Conservation (phyloP, 2,329 filamentous ascomycete genomes). For the Dothideomycetes sp. region DNA sequence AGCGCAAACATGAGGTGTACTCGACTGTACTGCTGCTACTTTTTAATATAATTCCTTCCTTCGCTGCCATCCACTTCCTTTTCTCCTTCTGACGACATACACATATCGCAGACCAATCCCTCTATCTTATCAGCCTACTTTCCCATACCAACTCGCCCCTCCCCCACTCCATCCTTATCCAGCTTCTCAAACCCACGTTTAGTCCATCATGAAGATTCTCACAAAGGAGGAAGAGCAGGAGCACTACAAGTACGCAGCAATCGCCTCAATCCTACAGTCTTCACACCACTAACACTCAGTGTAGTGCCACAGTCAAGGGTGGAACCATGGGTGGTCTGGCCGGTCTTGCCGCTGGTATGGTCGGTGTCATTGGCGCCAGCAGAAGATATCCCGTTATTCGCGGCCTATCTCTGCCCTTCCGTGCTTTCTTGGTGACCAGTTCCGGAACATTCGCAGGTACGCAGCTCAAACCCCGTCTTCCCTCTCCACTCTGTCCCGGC, state of each 20-base stretch:
- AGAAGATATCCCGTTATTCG: constrained; percentile 70
- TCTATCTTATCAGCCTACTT: too few species aligned
- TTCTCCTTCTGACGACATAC: too few species aligned
- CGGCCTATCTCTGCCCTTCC: constrained; percentile 77
- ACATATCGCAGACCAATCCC: too few species aligned
- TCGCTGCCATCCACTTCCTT: too few species aligned
- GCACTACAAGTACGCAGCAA: constrained; percentile 59
- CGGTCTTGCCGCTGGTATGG: constrained; percentile 58
- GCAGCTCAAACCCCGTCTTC: constrained; percentile 15
- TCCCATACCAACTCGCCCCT: background rate
- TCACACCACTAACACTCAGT: constrained; percentile 17
- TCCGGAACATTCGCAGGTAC: constrained; percentile 67
- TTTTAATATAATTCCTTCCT: too few species aligned
- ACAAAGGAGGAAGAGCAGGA: constrained; percentile 84
- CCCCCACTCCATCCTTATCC: background rate
- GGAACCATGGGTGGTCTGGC: constrained; percentile 63
- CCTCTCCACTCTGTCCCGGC: background rate
- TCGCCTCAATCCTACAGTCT: constrained; percentile 11
- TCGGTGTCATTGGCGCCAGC: constrained; percentile 58
- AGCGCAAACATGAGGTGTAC: too few species aligned
- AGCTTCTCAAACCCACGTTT: constrained; percentile 14
- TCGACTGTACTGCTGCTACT: too few species aligned
- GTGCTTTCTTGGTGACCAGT: constrained; percentile 79
- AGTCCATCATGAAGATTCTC: constrained; percentile 74
- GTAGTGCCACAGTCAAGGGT: constrained; percentile 64